These are phyloP conservation scores for Pyricularia sp. DNA, from an alignment of 2,329 filamentous ascomycete species.

Conservation along the genomic window DNA sequence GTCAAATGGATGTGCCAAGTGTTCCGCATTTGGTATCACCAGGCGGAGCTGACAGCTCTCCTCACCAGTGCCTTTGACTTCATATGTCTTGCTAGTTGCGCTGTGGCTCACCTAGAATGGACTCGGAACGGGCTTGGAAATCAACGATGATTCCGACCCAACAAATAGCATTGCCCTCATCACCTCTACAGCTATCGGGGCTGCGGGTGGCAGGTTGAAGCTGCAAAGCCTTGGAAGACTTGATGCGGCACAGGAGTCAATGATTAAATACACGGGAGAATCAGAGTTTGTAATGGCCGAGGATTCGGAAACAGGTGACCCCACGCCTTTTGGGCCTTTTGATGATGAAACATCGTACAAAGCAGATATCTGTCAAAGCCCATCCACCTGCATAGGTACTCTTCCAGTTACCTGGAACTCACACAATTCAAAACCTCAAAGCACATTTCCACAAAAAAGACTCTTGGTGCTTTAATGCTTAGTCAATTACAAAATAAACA, in stretches of 20 bases:
- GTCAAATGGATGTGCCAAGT: neutral
- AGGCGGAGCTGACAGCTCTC: neutral
- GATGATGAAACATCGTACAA: neutral
- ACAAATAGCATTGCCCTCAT: neutral
- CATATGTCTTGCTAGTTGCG: neutral
- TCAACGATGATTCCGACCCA: neutral
- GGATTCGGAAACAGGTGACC: neutral
- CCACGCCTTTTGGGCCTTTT: neutral
- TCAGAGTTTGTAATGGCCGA: neutral
- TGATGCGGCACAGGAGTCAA: neutral
- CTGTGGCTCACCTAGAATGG: neutral
- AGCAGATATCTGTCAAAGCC: too few relatives aligned
- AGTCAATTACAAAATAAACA: too few relatives aligned
- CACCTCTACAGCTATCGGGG: neutral
- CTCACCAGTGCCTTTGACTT: neutral
- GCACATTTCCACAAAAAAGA: too few relatives aligned
- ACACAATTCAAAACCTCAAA: too few relatives aligned
- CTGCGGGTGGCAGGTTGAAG: neutral
- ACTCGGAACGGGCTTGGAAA: neutral
- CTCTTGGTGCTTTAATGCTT: too few relatives aligned
- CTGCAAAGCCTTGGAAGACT: neutral
- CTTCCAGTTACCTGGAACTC: too few relatives aligned
- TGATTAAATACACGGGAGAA: neutral
- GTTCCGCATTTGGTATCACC: neutral
- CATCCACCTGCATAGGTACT: too few relatives aligned